Conservation (phyloP, 345 rosid species). For the Raphanus sativus region DNA sequence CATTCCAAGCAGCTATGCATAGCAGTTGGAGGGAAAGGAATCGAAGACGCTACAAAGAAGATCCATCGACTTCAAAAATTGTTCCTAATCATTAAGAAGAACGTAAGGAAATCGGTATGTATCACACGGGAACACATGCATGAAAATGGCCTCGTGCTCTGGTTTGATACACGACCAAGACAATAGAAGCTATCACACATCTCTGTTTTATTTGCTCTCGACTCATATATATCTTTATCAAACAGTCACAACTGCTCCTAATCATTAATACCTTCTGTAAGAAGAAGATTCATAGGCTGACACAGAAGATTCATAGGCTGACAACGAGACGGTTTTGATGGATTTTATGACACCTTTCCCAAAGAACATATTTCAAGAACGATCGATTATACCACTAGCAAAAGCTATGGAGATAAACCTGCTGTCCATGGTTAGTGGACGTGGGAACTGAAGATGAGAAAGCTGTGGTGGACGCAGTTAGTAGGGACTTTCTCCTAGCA, state of each 20-base stretch:
- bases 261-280: no score
- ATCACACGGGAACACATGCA: background rate
- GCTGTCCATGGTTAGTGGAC: no score
- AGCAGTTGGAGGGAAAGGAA: background rate
- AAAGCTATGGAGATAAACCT: no score
- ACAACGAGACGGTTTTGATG: no score
- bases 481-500: no score
- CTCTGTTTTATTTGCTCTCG: background rate
- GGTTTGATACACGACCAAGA: background rate
- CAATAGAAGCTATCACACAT: background rate
- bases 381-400: no score
- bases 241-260: background rate
- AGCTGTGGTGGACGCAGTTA: no score
- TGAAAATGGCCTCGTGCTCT: background rate
- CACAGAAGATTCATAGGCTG: no score
- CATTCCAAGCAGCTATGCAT: background rate
- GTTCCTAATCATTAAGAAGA: background rate
- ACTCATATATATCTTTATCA: background rate
- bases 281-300: no score
- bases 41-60: background rate
- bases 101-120: background rate
- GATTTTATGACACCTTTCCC: no score
- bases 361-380: no score
- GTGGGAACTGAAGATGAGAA: no score
- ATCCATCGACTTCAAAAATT: background rate